Percentiles rank a stretch among this genome's conserved stretches.
phyloP scores from a whole-genome alignment of 2,329 filamentous ascomycete species.

The Juglanconis oblonga region DNA sequence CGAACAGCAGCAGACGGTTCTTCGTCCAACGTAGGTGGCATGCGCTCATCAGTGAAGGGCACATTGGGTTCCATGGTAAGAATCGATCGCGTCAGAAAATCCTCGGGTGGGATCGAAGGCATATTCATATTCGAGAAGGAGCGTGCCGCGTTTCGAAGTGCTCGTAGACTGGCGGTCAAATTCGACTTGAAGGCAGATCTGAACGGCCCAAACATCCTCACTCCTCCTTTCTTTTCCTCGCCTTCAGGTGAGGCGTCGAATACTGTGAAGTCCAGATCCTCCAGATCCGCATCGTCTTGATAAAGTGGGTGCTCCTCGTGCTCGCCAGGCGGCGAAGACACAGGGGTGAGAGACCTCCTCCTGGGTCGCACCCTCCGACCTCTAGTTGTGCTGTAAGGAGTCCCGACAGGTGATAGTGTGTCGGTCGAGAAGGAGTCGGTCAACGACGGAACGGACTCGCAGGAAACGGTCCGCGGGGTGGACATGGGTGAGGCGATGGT shows the following conservation, averaged over 20 bases:
- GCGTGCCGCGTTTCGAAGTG: slow-evolving; percentile 61
- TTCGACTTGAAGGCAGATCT: slow-evolving; percentile 66
- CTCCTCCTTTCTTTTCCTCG: slow-evolving; percentile 24
- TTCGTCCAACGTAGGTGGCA: slow-evolving; percentile 60
- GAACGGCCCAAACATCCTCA: slow-evolving; percentile 42
- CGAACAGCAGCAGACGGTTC: slow-evolving; percentile 64
- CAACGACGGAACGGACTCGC: slow-evolving; percentile 61
- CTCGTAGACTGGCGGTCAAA: slow-evolving; percentile 63
- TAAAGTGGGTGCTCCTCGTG: slow-evolving; percentile 51
- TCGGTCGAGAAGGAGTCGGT: slow-evolving; percentile 53
- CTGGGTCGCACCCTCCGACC: slow-evolving; percentile 40
- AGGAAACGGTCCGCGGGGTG: slow-evolving; percentile 50
- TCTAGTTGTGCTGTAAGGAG: slow-evolving; percentile 42
- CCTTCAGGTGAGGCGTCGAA: slow-evolving; percentile 32
- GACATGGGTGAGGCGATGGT: slow-evolving; percentile 51
- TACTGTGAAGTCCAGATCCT: slow-evolving; percentile 48
- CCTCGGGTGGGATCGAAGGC: slow-evolving; percentile 62
- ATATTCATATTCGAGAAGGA: slow-evolving; percentile 62
- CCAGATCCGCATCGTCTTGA: slow-evolving; percentile 33
- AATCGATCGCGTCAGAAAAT: slow-evolving; percentile 65
- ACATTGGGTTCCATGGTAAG: slow-evolving; percentile 64
- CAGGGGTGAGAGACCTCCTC: slow-evolving; percentile 51
- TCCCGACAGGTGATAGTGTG: slow-evolving; percentile 45
- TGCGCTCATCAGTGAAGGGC: slow-evolving; percentile 65
- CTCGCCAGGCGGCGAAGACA: slow-evolving; percentile 54